Evolutionary conservation across 768 basidiomycete genomes (phyloP).

Genomic region (Scleroderma bovista): DNA sequence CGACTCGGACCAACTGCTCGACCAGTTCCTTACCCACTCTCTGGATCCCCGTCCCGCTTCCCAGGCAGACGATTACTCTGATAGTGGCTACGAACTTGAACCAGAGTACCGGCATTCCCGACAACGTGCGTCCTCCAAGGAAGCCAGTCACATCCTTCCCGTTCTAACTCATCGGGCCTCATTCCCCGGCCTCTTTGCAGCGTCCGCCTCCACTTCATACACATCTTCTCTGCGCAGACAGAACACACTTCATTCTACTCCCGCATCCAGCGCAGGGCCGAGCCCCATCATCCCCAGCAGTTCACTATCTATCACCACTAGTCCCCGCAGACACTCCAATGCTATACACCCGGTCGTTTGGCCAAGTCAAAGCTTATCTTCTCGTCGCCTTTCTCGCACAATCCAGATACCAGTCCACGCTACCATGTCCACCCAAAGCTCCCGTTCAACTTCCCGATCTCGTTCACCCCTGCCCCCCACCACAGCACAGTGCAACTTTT

Average conservation of each 20-base stretch:
- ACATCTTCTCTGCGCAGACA: conserved; percentile 70
- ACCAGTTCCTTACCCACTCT: conserved; percentile 55
- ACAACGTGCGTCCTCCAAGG: conserved; percentile 66
- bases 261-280: conserved; percentile 52
- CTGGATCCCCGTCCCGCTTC: conserved; percentile 51
- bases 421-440: conserved; percentile 72
- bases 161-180: conserved; percentile 51
- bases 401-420: conserved; percentile 71
- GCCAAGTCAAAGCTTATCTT: conserved; percentile 50
- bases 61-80: conserved; percentile 70
- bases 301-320: conserved; percentile 56
- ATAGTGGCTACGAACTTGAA: conserved; percentile 82
- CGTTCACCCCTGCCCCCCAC: conserved; percentile 83
- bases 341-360: conserved; percentile 48
- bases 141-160: conserved; percentile 31
- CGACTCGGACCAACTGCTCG: conserved; percentile 53
- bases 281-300: conserved; percentile 59
- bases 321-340: conserved; percentile 59
- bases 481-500: conserved; percentile 60
- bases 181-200: conserved; percentile 53
- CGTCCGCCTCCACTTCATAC: conserved; percentile 52
- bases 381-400: conserved; percentile 79
- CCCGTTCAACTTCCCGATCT: conserved; percentile 92
- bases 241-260: conserved; percentile 50
- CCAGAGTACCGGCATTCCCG: conserved; percentile 54